Evolutionary conservation across 495 filamentous ascomycete species (phyloP), one percentile per base, ranked within the genome.

Genomic region (Penicillium chermesinum): DNA sequence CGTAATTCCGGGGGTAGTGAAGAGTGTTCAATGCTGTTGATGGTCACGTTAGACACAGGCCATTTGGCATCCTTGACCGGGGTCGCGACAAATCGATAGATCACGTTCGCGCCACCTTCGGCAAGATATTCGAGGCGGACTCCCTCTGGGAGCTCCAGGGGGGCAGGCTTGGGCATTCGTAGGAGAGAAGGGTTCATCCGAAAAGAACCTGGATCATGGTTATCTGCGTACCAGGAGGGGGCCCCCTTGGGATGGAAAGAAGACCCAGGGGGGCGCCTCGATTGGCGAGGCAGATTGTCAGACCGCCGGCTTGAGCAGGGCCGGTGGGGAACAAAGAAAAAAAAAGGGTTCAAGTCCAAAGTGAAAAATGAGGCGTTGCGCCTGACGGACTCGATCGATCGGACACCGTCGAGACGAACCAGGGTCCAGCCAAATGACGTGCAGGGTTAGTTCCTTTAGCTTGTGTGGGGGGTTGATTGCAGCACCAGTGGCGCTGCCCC

Each of bases 31-130:
- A 46, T 25, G 2, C 19, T 18, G n/a, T 51, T 46, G n/a, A 30
- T 20, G 15, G 48, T 10, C 27, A 41, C 15, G 20, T 46, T 27
- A 13, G 41, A 27, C 4, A 49, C 19, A 22, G 21, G n/a, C n/a
- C 33, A 19, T 2, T 35, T 39, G 7, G 44, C n/a, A 13, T 55
- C 46, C 18, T 53, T 51, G 17, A 49, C 40, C 22, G 38, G 25
- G n/a, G 30, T 61, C 18, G 72, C 54, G 15, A 64, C 57, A 44
- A 85, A 75, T 32, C 77, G 74, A 54, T 85, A 89, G 58, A 89
- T 81, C 38, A 81, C 67, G 59, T 89, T 88, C 22, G 86, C 84
- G 36, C 83, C 83, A 12, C 86, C 86, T 61, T 89, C 86, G 8
- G 77, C 76, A 7, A 81, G 68, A 50, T 80, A 83, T 15, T 69